Conservation (phyloP, 2,329 filamentous ascomycete genomes). For the Chaetomium strumarium region DNA sequence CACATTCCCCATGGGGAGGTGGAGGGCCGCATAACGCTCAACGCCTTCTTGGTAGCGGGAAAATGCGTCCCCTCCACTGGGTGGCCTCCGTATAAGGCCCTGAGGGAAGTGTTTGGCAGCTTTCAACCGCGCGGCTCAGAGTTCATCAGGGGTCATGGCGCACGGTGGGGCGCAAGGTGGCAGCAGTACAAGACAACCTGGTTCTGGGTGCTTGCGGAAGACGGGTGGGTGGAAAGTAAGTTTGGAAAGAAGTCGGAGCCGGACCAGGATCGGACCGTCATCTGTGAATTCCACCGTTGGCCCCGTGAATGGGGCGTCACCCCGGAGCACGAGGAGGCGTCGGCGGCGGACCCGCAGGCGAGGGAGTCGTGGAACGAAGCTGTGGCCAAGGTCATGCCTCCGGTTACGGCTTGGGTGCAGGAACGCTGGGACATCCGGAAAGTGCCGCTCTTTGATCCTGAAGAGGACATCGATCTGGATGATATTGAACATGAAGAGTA, state of each 20-base stretch:
- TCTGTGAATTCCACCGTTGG: neutral
- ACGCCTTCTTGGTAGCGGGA: neutral
- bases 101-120: neutral
- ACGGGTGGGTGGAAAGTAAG: neutral
- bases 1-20: neutral
- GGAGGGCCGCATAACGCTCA: neutral
- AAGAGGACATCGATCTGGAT: too few relatives aligned
- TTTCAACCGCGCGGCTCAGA: neutral
- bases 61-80: neutral
- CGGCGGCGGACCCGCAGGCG: conserved; percentile 14
- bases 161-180: neutral
- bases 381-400: conserved; percentile 18
- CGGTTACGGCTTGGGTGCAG: conserved; percentile 20
- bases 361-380: conserved; percentile 16
- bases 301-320: neutral
- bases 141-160: neutral
- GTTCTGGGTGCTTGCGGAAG: neutral
- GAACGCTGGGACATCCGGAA: conserved; percentile 39
- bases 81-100: neutral
- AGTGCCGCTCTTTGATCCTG: too few relatives aligned
- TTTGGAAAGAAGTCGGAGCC: neutral
- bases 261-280: neutral
- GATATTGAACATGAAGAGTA: too few relatives aligned
- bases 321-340: conserved; percentile 13
- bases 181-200: neutral